phyloP scores from a whole-genome alignment of 2,329 filamentous ascomycete genomes.

The Beauveria australis region DNA sequence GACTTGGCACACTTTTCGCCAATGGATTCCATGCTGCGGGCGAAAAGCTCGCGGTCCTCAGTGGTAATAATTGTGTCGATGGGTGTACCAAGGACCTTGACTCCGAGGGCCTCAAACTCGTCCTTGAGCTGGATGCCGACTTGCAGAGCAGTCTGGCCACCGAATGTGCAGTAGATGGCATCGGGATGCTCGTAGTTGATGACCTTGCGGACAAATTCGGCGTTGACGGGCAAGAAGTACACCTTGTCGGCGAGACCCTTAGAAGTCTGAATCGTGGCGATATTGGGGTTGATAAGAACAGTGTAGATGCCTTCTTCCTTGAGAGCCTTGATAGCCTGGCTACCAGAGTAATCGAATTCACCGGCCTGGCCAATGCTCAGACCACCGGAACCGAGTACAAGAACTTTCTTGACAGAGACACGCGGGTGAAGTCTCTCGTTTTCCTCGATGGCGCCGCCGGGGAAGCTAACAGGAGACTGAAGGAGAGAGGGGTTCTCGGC shows the following conservation, averaged over 20 bases:
- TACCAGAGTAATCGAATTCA: slow-evolving; percentile 98
- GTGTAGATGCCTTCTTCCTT: slow-evolving; percentile 99
- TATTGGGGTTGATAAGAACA: slow-evolving; percentile 97
- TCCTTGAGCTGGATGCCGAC: slow-evolving; percentile 97
- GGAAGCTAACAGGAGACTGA: slow-evolving; percentile 70
- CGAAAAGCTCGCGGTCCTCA: slow-evolving; percentile 94
- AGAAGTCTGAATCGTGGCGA: slow-evolving; percentile 96
- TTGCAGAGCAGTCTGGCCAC: slow-evolving; percentile 92
- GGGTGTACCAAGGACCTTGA: slow-evolving; percentile 89
- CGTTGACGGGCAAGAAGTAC: slow-evolving; percentile 94
- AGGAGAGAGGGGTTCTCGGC: slow-evolving; percentile 60
- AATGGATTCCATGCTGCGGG: slow-evolving; percentile 96
- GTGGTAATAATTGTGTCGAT: slow-evolving; percentile 98
- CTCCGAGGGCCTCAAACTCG: slow-evolving; percentile 86
- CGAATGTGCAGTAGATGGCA: slow-evolving; percentile 95
- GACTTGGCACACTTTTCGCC: slow-evolving; percentile 97
- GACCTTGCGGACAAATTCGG: slow-evolving; percentile 95
- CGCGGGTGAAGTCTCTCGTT: slow-evolving; percentile 69
- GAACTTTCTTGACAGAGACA: slow-evolving; percentile 85
- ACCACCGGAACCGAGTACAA: slow-evolving; percentile 89
- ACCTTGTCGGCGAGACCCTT: slow-evolving; percentile 98
- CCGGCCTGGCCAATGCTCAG: slow-evolving; percentile 96
- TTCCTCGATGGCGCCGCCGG: slow-evolving; percentile 72
- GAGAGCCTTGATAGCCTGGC: slow-evolving; percentile 94
- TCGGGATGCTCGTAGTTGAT: slow-evolving; percentile 92